Percentiles rank a stretch among this genome's conserved stretches.
These are phyloP conservation scores for Linum usitatissimum DNA, from an alignment of 345 rosid species.

Conservation along the genomic window DNA sequence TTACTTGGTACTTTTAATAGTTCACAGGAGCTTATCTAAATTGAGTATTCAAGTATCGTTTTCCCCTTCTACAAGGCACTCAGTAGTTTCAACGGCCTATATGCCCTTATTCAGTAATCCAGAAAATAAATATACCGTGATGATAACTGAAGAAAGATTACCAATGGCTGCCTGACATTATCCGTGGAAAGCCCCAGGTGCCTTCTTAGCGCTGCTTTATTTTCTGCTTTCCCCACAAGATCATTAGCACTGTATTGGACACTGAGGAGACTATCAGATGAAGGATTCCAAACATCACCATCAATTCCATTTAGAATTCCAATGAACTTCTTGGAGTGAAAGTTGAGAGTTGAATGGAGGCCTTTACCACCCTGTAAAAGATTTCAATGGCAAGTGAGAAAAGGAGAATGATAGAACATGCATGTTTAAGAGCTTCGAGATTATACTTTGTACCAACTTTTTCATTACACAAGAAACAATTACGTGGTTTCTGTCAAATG, in stretches of 20 bases:
- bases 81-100: no score
- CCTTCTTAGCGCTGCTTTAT: conserved; percentile 52
- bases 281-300: conserved; percentile 91
- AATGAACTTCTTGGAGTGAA: conserved; percentile 70
- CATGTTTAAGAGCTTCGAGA: not conserved
- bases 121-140: not conserved
- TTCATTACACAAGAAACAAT: not conserved
- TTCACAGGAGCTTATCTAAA: no score
- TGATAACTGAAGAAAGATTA: conserved; percentile 19
- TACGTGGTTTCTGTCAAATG: no score
- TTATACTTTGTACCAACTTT: not conserved
- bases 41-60: no score
- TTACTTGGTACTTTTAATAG: no score
- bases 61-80: no score
- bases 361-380: conserved; percentile 74
- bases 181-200: conserved; percentile 72
- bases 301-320: conserved; percentile 95
- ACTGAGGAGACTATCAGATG: conserved; percentile 63
- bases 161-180: conserved; percentile 62
- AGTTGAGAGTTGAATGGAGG: conserved; percentile 73
- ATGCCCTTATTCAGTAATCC: no score
- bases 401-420: not conserved
- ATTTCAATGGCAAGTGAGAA: not conserved
- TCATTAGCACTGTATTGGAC: conserved; percentile 72
- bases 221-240: conserved; percentile 83